Base-by-base conservation (phyloP, 129 eudicot genomes). In the Logfia minima region DNA sequence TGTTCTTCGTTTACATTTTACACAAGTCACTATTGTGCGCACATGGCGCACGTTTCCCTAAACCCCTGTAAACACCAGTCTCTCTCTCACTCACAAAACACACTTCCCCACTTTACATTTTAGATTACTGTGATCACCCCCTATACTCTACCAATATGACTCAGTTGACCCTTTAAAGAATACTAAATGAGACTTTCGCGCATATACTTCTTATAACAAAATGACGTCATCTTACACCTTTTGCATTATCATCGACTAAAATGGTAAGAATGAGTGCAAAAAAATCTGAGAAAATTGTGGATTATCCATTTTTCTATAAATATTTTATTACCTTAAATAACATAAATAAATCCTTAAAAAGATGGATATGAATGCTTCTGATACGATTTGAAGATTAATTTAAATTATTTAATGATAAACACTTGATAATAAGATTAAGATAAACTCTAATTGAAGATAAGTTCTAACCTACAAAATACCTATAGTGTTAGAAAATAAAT, bases 11-110 rank as follows among this genome's bases (percentile, higher is more conserved):
- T 65, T 31, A 34, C 23, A 13, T 67, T 75, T 69, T 76, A 62
- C 9, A 59, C 56, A 81, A 68, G 23, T 81, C 76, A 34, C 69
- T 81, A 75, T 81, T 59, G 23, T 81, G 75, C 84, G 84, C 84
- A 75, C 76, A 81, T 81, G 84, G 75, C 67, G 60, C 59, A 73
- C 71, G 6, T 23, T 63, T 70, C 53, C 66, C 60, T 26, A 75
- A 62, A 39, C 73, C 9, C 41, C 28, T 34, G 28, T 41, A 34
- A 34, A 34, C 7, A n/a, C 51, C 62, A 29, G 72, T 21, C 77
- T n/a, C 72, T 68, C 76, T 39, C 48, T 35, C 60, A 19, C 37
- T 32, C 19, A 14, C 5, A 31, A 31, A 26, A 70, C 83, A 32
- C 77, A 17, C 18, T 63, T 79, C 71, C 83, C 72, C 72, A 71